These are phyloP conservation scores for Chaetomium globosum DNA, from an alignment of 2,329 filamentous ascomycete genomes.

Conservation along the genomic window DNA sequence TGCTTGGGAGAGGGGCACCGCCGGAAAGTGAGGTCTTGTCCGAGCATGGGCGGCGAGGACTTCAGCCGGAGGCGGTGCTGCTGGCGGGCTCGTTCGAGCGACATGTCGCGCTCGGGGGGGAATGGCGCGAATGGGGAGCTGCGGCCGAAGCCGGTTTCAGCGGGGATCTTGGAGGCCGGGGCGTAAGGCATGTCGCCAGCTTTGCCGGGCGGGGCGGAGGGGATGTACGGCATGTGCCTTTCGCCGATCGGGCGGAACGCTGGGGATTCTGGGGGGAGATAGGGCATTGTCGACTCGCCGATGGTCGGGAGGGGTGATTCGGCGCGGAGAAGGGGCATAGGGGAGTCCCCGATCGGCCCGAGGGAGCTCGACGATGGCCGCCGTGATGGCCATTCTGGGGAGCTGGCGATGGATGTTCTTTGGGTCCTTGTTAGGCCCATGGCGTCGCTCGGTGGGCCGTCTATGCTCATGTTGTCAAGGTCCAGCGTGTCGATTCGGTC, in stretches of 20 bases:
- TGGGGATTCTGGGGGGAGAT: conserved; percentile 35
- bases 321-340: conserved; percentile 41
- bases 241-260: conserved; percentile 40
- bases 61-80: conserved; percentile 54
- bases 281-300: conserved; percentile 39
- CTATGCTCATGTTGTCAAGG: conserved; percentile 43
- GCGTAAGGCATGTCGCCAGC: conserved; percentile 39
- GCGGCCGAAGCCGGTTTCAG: conserved; percentile 48
- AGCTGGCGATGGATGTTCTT: conserved; percentile 42
- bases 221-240: conserved; percentile 41
- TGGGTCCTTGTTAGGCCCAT: conserved; percentile 42
- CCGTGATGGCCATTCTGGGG: conserved; percentile 36
- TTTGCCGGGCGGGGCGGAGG: conserved; percentile 37
- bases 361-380: conserved; percentile 33
- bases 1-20: conserved; percentile 80
- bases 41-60: conserved; percentile 81
- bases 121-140: conserved; percentile 40
- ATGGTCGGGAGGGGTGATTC: conserved; percentile 39
- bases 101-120: conserved; percentile 53
- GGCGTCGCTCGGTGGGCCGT: conserved; percentile 43
- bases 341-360: conserved; percentile 40
- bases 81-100: conserved; percentile 45
- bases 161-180: conserved; percentile 43
- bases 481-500: conserved; percentile 45
- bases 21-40: conserved; percentile 77